Base-by-base conservation (phyloP, 192 early-diverging fungal genomes). In the Coemansia sp. region DNA sequence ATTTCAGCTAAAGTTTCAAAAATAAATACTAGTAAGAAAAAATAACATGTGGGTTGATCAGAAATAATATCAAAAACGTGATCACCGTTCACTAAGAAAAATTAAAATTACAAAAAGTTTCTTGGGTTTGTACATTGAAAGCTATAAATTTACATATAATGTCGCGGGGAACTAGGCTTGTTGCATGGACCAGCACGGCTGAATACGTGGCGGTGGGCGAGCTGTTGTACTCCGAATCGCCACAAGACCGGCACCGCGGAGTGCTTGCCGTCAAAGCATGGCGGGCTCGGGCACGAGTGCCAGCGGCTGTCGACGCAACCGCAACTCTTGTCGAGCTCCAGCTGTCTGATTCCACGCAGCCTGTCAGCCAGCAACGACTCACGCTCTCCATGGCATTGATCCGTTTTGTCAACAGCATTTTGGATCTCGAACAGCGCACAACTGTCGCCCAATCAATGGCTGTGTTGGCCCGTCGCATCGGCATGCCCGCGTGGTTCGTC, bases 401-500 rank as follows among this genome's bases (percentile, higher is more conserved):
- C 62, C 66, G 87, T 12, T 86, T 88, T 62, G 85, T 88, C 53
- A 88, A 88, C 74, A 78, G 71, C 24, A 81, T 88, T 2, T 79
- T 86, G 4, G 87, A 88, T 76, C 72, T 81, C 2, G 75, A 78
- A 24, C 87, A 88, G 54, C 75, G 53, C 22, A 82, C 86, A 24
- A 51, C 61, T 2, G 87, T 74, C 54, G 87, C 87, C 2, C 64
- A 77, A 50, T 88, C 87, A 0, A 71, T 88, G 32, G 62, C 73
- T 3, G 52, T 56, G 10, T 54, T 88, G 49, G 88, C 88, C 5
- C 58, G 65, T 2, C 49, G 72, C 35, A 65, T 89, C 22, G 77
- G 83, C 26, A 69, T 89, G 57, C 88, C 88, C 5, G 73, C 76
- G 23, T 86, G 85, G 83, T 87, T 89, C 71, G 88, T 89, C 19